Conservation (phyloP, 176 grass and related monocot genomes). For the Metroxylon sagu region DNA sequence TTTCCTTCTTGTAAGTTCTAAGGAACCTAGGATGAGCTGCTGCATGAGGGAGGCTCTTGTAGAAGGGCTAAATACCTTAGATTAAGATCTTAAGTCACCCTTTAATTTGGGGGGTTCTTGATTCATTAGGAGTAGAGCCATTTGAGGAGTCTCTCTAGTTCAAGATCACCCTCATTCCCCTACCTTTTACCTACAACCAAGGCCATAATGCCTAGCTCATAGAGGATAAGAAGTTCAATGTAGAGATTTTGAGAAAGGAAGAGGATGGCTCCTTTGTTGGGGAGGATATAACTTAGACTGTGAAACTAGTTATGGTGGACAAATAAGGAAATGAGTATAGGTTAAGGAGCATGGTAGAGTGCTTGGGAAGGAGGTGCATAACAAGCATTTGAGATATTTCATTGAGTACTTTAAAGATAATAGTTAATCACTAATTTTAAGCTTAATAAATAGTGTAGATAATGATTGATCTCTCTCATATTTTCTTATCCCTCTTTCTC, state of each 20-base stretch:
- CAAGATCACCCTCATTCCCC: too few relatives aligned
- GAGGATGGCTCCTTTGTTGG: background rate
- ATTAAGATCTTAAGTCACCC: background rate
- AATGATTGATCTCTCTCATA: too few relatives aligned
- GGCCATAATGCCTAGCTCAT: background rate
- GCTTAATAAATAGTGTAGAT: too few relatives aligned
- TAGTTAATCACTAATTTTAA: too few relatives aligned
- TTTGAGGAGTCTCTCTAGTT: slow-evolving; percentile 1
- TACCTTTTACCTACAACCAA: background rate
- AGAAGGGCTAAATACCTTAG: too few relatives aligned
- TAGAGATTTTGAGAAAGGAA: background rate
- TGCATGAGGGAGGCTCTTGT: too few relatives aligned
- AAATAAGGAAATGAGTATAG: background rate
- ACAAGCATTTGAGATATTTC: background rate
- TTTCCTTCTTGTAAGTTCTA: background rate
- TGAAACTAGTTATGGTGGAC: background rate
- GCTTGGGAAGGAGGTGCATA: background rate
- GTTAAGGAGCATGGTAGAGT: background rate
- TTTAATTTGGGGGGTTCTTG: background rate
- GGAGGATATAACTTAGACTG: background rate
- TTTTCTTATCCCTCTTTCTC: too few relatives aligned
- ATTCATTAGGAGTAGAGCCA: background rate
- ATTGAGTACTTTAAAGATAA: background rate
- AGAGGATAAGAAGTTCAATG: background rate
- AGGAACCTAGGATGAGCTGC: background rate